These are phyloP conservation scores for Pichia sp. DNA, from an alignment of 1,139 yeast genomes.

Conservation along the genomic window DNA sequence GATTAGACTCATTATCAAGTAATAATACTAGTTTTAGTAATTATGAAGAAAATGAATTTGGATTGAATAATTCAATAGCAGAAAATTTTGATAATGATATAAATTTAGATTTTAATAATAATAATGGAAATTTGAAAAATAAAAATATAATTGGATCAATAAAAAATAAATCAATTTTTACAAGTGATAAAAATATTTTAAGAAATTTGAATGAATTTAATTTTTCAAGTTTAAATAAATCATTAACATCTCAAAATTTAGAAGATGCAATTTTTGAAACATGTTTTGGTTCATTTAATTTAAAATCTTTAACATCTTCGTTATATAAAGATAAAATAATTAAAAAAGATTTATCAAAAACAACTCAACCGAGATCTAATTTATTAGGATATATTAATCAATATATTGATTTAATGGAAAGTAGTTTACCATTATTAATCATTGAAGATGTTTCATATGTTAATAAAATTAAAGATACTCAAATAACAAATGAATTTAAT, in stretches of 20 bases:
- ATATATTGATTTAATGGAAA: slow-evolving; percentile 10
- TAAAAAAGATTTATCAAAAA: background rate
- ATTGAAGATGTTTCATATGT: slow-evolving; percentile 17
- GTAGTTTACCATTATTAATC: slow-evolving; percentile 13
- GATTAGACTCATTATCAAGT: too few relatives aligned
- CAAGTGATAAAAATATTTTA: too few relatives aligned
- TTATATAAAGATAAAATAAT: background rate
- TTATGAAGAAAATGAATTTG: background rate
- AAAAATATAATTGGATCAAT: too few relatives aligned
- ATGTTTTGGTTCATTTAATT: background rate
- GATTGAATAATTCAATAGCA: background rate
- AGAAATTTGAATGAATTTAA: background rate
- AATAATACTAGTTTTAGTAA: background rate
- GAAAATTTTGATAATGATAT: too few relatives aligned
- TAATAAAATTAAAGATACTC: slow-evolving; percentile 18
- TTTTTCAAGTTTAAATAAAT: background rate
- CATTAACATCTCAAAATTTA: background rate
- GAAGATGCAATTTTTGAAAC: slow-evolving; percentile 1
- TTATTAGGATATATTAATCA: slow-evolving; percentile 10
- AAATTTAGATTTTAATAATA: too few relatives aligned
- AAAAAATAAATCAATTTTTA: too few relatives aligned
- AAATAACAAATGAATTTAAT: slow-evolving; percentile 18
- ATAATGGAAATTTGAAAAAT: too few relatives aligned
- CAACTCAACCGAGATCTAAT: background rate
- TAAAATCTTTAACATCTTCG: background rate